These are phyloP conservation scores for Ceriops tagal DNA, from an alignment of 345 rosid genomes.

Conservation along the genomic window DNA sequence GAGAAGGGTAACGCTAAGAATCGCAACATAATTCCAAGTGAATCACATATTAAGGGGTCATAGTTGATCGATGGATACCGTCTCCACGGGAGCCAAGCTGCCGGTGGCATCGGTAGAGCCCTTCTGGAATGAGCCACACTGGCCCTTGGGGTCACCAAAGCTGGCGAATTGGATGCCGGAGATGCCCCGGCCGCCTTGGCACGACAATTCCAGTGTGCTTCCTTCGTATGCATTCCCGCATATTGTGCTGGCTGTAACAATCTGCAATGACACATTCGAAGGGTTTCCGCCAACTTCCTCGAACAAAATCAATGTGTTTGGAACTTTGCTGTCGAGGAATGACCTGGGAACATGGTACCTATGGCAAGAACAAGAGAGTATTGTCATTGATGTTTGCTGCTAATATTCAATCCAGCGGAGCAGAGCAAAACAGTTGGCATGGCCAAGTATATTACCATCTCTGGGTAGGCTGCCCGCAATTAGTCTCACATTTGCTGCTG, in stretches of 20 bases:
- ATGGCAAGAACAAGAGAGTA: background rate
- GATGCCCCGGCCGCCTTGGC: slow-evolving; percentile 1
- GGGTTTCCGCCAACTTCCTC: slow-evolving; percentile 17
- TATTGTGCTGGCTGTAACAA: background rate
- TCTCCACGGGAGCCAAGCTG: background rate
- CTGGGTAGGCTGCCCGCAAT: slow-evolving; percentile 11
- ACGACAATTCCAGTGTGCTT: slow-evolving; percentile 15
- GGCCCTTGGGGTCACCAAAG: slow-evolving; percentile 15
- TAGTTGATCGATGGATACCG: background rate
- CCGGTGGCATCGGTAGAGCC: background rate
- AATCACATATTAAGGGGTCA: background rate
- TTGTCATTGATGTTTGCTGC: too few species aligned
- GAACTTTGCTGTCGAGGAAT: background rate
- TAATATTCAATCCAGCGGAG: too few species aligned
- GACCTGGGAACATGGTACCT: slow-evolving; percentile 26
- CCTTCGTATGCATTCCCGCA: slow-evolving; percentile 7
- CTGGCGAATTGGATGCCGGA: slow-evolving; percentile 12
- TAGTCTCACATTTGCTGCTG: background rate
- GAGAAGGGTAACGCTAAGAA: too few species aligned
- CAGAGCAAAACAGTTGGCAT: too few species aligned
- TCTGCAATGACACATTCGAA: slow-evolving; percentile 4
- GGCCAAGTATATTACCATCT: slow-evolving; percentile 2
- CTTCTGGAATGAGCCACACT: slow-evolving; percentile 3
- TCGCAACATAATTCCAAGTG: background rate
- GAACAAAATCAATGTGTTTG: slow-evolving; percentile 11